Conservation (phyloP, 2,329 filamentous ascomycete species). For the Penicillium sp. region DNA sequence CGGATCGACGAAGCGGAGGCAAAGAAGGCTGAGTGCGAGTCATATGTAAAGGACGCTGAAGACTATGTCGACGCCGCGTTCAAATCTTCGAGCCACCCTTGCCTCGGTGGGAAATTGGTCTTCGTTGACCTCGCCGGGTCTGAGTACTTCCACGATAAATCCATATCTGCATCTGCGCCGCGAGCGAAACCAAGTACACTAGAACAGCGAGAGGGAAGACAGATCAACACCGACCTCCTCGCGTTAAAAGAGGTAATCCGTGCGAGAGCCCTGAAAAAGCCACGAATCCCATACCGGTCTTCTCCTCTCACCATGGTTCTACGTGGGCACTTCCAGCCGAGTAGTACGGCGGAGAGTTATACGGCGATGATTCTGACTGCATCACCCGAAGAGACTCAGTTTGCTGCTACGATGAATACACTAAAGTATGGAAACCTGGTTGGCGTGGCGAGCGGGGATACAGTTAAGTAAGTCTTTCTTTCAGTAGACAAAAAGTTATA, state of each 20-base stretch:
- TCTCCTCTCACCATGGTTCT: slow-evolving; percentile 52
- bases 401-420: slow-evolving; percentile 49
- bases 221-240: slow-evolving; percentile 54
- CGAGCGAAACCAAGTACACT: slow-evolving; percentile 40
- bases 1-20: slow-evolving; percentile 48
- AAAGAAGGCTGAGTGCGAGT: slow-evolving; percentile 43
- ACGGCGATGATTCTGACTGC: slow-evolving; percentile 47
- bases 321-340: slow-evolving; percentile 41
- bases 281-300: slow-evolving; percentile 48
- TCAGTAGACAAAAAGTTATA: too few relatives aligned
- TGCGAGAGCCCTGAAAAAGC: slow-evolving; percentile 40
- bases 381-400: slow-evolving; percentile 44
- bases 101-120: slow-evolving; percentile 49
- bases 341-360: slow-evolving; percentile 23
- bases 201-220: slow-evolving; percentile 47
- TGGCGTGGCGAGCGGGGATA: slow-evolving; percentile 30
- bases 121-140: slow-evolving; percentile 55
- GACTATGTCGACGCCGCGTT: slow-evolving; percentile 33
- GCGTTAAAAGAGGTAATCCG: slow-evolving; percentile 55
- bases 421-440: slow-evolving; percentile 51
- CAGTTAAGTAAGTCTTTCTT: neutral
- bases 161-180: neutral
- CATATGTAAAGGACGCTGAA: slow-evolving; percentile 42
- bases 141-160: slow-evolving; percentile 46
- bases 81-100: slow-evolving; percentile 25